Conservation (phyloP, 805 yeast species). For the Grigorovia jiainica region DNA sequence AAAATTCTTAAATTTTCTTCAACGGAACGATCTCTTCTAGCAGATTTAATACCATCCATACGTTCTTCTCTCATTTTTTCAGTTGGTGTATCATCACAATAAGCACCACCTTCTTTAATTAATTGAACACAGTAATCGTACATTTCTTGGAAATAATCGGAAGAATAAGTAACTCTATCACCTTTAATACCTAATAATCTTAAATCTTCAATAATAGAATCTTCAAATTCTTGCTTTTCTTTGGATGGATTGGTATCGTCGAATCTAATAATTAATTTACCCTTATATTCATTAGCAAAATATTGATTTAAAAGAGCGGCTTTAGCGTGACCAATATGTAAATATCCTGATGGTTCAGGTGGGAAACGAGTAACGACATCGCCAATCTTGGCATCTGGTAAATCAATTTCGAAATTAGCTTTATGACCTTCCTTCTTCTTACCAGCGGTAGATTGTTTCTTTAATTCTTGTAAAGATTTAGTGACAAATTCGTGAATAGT, state of each 20-base stretch:
- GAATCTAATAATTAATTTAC: conserved; percentile 91
- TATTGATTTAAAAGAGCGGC: conserved; percentile 96
- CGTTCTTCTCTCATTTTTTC: conserved; percentile 98
- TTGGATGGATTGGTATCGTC: conserved; percentile 98
- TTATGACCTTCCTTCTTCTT: conserved; percentile 78
- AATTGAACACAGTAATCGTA: conserved; percentile 74
- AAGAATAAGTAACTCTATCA: conserved; percentile 78
- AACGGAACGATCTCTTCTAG: conserved; percentile 83
- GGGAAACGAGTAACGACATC: conserved; percentile 98
- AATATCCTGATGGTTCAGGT: conserved; percentile 96
- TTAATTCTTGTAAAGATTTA: conserved; percentile 62
- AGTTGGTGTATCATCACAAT: conserved; percentile 92
- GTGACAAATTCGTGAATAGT: conserved; percentile 56
- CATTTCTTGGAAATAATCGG: conserved; percentile 89
- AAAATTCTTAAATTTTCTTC: conserved; percentile 86
- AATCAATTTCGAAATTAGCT: conserved; percentile 90
- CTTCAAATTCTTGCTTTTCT: conserved; percentile 91
- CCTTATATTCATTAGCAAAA: conserved; percentile 92
- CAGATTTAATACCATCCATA: conserved; percentile 91
- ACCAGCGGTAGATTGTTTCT: conserved; percentile 58
- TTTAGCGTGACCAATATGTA: conserved; percentile 98
- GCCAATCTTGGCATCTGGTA: conserved; percentile 86
- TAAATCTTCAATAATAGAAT: conserved; percentile 88
- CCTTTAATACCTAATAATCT: conserved; percentile 86
- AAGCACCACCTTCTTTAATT: conserved; percentile 94